These are phyloP conservation scores for Yamadazyma sp. DNA, from an alignment of 805 yeast species.

Conservation along the genomic window DNA sequence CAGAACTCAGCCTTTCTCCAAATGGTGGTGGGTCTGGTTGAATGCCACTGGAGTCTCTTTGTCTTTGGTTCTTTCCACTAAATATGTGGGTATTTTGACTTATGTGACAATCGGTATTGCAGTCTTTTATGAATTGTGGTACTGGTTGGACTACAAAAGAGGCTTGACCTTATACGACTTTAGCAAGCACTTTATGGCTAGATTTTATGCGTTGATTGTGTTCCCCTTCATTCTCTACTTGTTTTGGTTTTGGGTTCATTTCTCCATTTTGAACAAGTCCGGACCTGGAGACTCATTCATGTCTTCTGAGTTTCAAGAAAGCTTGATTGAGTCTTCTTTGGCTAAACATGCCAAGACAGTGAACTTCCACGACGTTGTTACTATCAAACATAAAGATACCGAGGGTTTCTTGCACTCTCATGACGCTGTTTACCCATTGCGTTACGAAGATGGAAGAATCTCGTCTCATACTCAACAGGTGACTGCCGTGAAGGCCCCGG, in stretches of 20 bases:
- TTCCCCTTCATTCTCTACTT: conserved; percentile 81
- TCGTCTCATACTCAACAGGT: conserved; percentile 96
- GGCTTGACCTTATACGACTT: conserved; percentile 62
- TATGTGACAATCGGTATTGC: conserved; percentile 85
- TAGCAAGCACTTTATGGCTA: conserved; percentile 68
- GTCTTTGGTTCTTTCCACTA: conserved; percentile 91
- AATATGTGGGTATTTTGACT: conserved; percentile 94
- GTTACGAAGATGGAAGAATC: conserved; percentile 95
- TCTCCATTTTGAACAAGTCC: conserved; percentile 73
- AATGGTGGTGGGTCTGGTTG: conserved; percentile 87
- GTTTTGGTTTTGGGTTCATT: conserved; percentile 91
- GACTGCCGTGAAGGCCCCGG: conserved; percentile 51
- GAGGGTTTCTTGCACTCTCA: conserved; percentile 84
- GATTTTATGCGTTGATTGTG: conserved; percentile 69
- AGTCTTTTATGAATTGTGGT: conserved; percentile 86
- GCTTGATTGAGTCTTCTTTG: conserved; percentile 78
- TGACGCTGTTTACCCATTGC: conserved; percentile 68
- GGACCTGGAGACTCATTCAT: conserved; percentile 96
- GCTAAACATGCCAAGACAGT: conserved; percentile 70
- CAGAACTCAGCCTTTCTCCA: conserved; percentile 64
- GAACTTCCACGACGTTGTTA: conserved; percentile 72
- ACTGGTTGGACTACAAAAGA: conserved; percentile 65
- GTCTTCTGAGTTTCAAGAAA: conserved; percentile 94
- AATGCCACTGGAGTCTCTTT: conserved; percentile 77
- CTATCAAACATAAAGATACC: conserved; percentile 79